phyloP scores from a whole-genome alignment of 495 filamentous ascomycete genomes.

The Aspergillus avenaceus region DNA sequence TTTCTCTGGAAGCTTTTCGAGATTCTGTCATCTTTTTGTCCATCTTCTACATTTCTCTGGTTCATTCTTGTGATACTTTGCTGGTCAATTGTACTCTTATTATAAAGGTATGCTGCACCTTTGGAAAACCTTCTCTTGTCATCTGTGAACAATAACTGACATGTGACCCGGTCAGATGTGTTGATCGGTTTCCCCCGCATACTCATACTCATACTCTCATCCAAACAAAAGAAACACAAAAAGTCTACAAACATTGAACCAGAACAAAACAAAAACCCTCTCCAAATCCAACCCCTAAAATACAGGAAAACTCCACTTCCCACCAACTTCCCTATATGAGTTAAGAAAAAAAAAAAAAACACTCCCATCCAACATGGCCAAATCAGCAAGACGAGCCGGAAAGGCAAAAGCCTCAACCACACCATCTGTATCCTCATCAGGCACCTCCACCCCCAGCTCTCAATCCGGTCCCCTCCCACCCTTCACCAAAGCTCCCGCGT shows the following conservation, averaged over 20 bases:
- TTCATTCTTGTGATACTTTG: not conserved
- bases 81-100: slow-evolving; percentile 10
- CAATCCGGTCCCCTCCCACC: slow-evolving; percentile 49
- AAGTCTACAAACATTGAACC: too few relatives aligned
- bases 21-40: not conserved
- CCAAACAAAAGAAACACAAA: too few relatives aligned
- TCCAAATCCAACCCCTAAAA: not conserved
- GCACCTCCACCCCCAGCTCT: slow-evolving; percentile 35
- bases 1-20: too few relatives aligned
- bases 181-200: slow-evolving; percentile 14
- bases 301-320: too few relatives aligned
- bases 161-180: slow-evolving; percentile 32
- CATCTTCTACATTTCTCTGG: not conserved
- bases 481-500: slow-evolving; percentile 56
- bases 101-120: too few relatives aligned
- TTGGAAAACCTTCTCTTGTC: too few relatives aligned
- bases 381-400: slow-evolving; percentile 31
- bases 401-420: slow-evolving; percentile 27
- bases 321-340: not conserved
- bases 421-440: slow-evolving; percentile 15
- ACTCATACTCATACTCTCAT: too few relatives aligned
- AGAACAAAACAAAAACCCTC: too few relatives aligned
- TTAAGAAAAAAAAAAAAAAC: not conserved
- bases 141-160: slow-evolving; percentile 14
- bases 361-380: slow-evolving; percentile 28